A percentile compares a stretch with the other conserved stretches of the same genome.
Evolutionary conservation across 148 eudicot genomes (phyloP).

Genomic region (Persicaria maculosa): DNA sequence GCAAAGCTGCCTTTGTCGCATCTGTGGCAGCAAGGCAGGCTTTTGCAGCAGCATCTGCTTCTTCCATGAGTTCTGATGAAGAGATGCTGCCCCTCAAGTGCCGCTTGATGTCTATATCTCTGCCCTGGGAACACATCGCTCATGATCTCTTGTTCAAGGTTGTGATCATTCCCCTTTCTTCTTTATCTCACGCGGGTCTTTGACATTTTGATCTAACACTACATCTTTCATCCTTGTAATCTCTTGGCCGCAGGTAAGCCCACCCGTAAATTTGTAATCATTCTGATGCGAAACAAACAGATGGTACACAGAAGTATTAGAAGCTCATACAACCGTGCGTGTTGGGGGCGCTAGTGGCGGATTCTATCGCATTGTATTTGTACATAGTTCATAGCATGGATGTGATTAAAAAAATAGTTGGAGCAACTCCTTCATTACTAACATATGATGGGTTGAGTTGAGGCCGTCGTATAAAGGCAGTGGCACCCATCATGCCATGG

Average conservation of each 20-base stretch:
- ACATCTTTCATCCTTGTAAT: neutral
- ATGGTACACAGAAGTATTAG: constrained; percentile 2
- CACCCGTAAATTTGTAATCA: constrained; percentile 58
- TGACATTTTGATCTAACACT: neutral
- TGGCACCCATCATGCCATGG: neutral
- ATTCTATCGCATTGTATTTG: neutral
- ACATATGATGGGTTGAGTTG: neutral
- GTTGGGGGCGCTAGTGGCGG: too few relatives aligned
- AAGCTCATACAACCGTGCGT: neutral
- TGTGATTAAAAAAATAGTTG: neutral
- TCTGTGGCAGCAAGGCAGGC: constrained; percentile 83
- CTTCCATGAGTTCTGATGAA: constrained; percentile 43
- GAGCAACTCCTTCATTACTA: neutral
- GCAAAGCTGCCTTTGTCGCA: constrained; percentile 78
- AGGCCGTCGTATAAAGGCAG: neutral
- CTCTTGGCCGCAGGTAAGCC: constrained; percentile 39
- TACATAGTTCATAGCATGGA: too few relatives aligned
- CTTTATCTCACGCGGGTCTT: neutral
- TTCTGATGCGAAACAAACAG: neutral
- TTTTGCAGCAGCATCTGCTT: constrained; percentile 28
- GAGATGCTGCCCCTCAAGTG: constrained; percentile 95
- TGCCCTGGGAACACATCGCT: constrained; percentile 97
- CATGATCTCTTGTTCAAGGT: constrained; percentile 94
- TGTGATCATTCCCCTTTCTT: neutral
- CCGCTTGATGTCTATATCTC: constrained; percentile 82